A percentile compares a stretch with the other conserved stretches of the same genome.
Conservation (phyloP, 2,329 filamentous ascomycete genomes). For the Exophiala aquamarina region DNA sequence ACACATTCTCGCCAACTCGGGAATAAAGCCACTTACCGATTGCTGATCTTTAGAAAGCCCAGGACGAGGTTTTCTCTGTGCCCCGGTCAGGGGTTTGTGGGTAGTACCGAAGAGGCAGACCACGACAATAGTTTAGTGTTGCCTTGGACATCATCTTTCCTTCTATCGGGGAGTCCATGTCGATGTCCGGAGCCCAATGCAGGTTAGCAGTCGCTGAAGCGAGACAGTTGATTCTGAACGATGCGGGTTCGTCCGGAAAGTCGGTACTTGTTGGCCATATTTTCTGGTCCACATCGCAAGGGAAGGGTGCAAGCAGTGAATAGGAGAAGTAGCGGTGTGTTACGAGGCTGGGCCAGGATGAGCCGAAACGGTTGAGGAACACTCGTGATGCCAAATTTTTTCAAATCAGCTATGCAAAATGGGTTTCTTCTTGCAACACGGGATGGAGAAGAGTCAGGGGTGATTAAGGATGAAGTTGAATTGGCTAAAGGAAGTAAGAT, state of each 20-base stretch:
- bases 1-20: no score
- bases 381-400: background rate
- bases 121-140: no score
- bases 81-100: no score
- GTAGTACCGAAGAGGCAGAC: no score
- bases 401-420: no score
- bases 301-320: background rate
- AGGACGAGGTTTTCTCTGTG: no score
- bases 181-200: no score
- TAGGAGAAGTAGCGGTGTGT: slow-evolving; percentile 18
- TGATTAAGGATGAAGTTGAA: background rate
- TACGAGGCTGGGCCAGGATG: slow-evolving; percentile 4
- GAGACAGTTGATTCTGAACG: background rate
- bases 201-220: no score
- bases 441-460: background rate
- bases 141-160: no score
- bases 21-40: no score
- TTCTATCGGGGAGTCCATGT: no score
- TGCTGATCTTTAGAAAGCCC: no score
- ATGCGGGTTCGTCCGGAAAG: slow-evolving; percentile 4
- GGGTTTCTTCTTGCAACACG: background rate
- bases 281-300: background rate
- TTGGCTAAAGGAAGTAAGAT: background rate
- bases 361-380: background rate
- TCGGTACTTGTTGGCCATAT: slow-evolving; percentile 2